Conservation (phyloP, 768 basidiomycete genomes). For the Pulveroboletus sp. region DNA sequence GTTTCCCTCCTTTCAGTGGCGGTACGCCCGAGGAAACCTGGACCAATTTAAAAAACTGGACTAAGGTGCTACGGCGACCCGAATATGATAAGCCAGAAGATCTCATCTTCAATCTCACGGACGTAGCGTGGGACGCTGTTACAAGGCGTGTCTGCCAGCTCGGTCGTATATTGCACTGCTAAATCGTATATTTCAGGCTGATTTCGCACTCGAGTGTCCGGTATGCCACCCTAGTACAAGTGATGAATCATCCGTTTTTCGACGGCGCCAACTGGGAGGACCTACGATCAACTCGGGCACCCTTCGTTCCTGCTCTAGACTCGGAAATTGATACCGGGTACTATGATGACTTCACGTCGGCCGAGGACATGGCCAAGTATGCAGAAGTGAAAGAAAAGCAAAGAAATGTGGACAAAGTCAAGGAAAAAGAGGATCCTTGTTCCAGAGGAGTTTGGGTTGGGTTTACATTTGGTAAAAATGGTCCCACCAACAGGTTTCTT, state of each 20-base stretch:
- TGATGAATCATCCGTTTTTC: slow-evolving; percentile 84
- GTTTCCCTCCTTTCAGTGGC: slow-evolving; percentile 98
- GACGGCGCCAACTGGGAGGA: slow-evolving; percentile 67
- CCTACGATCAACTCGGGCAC: slow-evolving; percentile 71
- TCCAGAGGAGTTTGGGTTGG: slow-evolving; percentile 84
- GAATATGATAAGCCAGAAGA: slow-evolving; percentile 96
- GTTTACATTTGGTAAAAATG: slow-evolving; percentile 88
- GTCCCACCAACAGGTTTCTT: slow-evolving; percentile 45
- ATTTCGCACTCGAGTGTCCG: slow-evolving; percentile 85
- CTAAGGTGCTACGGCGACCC: slow-evolving; percentile 83
- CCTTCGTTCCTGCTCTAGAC: slow-evolving; percentile 92
- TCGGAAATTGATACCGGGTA: slow-evolving; percentile 94
- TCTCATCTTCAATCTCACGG: slow-evolving; percentile 91
- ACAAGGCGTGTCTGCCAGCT: slow-evolving; percentile 51
- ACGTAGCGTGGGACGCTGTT: slow-evolving; percentile 92
- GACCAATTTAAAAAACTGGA: slow-evolving; percentile 99
- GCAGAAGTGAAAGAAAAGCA: slow-evolving; percentile 98
- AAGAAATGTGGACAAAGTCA: slow-evolving; percentile 84
- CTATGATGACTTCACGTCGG: slow-evolving; percentile 84
- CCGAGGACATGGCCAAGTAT: slow-evolving; percentile 97
- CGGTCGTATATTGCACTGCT: not conserved
- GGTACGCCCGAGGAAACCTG: slow-evolving; percentile 95
- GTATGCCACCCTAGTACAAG: slow-evolving; percentile 65
- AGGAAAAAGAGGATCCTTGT: slow-evolving; percentile 76
- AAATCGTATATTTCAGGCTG: slow-evolving; percentile 43